Base-by-base conservation (phyloP, 768 basidiomycete species). In the Tephrocybe sp. region DNA sequence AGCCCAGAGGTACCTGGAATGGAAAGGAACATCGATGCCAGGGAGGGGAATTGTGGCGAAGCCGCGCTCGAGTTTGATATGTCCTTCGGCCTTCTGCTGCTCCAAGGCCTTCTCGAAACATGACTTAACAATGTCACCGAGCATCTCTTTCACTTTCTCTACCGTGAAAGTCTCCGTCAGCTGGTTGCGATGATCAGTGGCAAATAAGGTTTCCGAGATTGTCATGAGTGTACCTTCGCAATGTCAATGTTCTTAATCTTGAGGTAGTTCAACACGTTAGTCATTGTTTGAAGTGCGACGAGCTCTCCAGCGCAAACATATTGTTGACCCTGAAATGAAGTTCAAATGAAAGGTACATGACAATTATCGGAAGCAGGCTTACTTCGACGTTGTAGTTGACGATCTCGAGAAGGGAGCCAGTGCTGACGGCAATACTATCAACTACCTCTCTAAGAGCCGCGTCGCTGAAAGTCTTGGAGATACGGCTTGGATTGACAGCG, bases 1-100 rank as follows among this genome's bases (percentile, higher is more conserved):
- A 14, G 95, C 95, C 97, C 97, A 99, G 33, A 99, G 81, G 71
- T 98, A 99, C 53, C 95, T 89, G 3, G 97, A 98, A 69, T 99
- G 97, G 90, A 99, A 99, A 3, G 97, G 97, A 1, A 99, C 97
- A 62, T 98, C 97, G 61, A 99, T 98, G 55, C 96, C 96, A 33
- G 95, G 92, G 33, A 96, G 79, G 36, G 93, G 93, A 51, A 95
- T 95, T 17, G 93, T 94, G 0, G 96, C 96, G 60, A 94, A 97
- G 7, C 97, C 97, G 61, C 97, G 90, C 61, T 99, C 96, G 45
- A 99, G 84, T 61, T 88, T 88, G 73, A 99, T 92, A 59, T 90
- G 84, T 7, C 95, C 96, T 53, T 93, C 88, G 18, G 79, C 75
- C 62, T 83, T 79, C 66, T 95, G 87, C 62, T 88, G 84, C 50